Percentiles rank a stretch among this genome's conserved stretches.
Conservation (phyloP, 495 filamentous ascomycete species). For the Trichocladium antarcticum region DNA sequence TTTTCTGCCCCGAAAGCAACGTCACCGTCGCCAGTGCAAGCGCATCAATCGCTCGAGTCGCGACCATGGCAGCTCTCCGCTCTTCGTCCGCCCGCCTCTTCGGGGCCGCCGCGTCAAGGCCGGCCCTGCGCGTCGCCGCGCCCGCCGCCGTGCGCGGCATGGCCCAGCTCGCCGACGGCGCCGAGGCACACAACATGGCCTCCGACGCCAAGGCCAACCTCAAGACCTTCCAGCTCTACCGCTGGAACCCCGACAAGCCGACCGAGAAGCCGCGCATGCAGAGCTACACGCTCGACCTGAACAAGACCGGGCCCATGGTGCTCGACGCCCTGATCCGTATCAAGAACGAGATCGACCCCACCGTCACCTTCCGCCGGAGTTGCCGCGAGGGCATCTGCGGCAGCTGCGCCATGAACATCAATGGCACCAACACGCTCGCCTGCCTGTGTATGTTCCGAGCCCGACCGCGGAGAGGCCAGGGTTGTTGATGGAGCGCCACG, state of each 20-base stretch:
- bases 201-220: constrained; percentile 45
- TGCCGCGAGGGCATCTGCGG: constrained; percentile 98
- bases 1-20: constrained; percentile 3
- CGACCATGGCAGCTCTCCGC: constrained; percentile 69
- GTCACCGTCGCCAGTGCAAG: constrained; percentile 4
- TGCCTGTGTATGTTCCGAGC: constrained; percentile 76
- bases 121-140: constrained; percentile 36
- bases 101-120: constrained; percentile 38
- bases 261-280: constrained; percentile 91
- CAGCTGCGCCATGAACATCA: constrained; percentile 98
- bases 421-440: constrained; percentile 90
- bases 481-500: neutral
- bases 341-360: constrained; percentile 98
- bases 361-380: constrained; percentile 85
- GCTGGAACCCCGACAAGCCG: constrained; percentile 91
- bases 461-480: neutral
- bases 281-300: constrained; percentile 83
- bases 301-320: constrained; percentile 98
- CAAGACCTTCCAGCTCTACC: constrained; percentile 98
- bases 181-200: constrained; percentile 14
- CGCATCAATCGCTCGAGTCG: constrained; percentile 12
- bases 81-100: constrained; percentile 52
- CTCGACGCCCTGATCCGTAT: constrained; percentile 92
- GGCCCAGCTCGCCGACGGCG: constrained; percentile 39
- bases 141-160: constrained; percentile 34